Evolutionary conservation across 257 asterid species (phyloP).

Genomic region (Rhazya stricta): DNA sequence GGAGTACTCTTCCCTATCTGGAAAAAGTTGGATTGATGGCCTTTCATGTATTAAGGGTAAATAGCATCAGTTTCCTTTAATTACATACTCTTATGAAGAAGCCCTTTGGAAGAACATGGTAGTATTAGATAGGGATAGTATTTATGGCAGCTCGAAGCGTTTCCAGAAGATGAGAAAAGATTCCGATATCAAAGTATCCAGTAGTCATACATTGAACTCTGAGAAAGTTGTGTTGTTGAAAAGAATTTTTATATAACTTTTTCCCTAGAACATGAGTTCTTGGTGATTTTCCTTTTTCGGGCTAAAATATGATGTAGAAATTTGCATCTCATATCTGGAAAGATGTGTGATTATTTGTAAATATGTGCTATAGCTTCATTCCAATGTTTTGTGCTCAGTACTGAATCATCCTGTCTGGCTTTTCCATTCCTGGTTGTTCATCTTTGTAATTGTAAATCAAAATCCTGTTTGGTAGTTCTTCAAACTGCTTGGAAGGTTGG

Average conservation of each 20-base stretch:
- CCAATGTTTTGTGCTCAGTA: background rate
- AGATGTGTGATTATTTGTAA: background rate
- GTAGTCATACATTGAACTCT: background rate
- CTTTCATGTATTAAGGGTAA: background rate
- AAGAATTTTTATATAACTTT: background rate
- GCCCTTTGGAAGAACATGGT: background rate
- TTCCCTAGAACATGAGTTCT: background rate
- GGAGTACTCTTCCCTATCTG: background rate
- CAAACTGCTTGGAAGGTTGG: constrained; percentile 76
- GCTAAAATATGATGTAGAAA: too few relatives aligned
- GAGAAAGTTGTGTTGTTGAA: background rate
- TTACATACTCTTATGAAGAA: background rate
- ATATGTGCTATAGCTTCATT: background rate
- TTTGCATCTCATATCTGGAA: background rate
- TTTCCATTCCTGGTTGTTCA: background rate
- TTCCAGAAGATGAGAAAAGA: background rate
- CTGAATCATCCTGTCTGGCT: background rate
- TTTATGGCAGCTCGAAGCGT: background rate
- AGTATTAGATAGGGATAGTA: background rate
- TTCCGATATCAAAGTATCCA: background rate
- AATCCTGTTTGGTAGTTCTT: constrained; percentile 36
- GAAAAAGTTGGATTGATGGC: background rate
- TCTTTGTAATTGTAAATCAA: background rate
- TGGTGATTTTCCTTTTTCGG: too few relatives aligned
- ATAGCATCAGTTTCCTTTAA: background rate